Evolutionary conservation across 148 eudicot species (phyloP).

Genomic region (Pouteria glomerata): DNA sequence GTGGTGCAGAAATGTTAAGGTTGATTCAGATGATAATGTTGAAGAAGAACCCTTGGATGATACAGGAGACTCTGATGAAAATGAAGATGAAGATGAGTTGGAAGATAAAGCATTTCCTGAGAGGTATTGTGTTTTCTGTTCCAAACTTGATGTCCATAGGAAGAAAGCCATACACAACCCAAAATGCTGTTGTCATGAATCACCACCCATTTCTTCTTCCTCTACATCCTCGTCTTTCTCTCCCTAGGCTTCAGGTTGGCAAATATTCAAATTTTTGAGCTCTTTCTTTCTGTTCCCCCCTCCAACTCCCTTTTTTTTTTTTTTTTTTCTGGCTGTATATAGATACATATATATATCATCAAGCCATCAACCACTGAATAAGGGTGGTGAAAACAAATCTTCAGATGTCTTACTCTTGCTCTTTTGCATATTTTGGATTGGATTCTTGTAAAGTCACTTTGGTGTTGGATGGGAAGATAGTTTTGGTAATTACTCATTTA

Average conservation of each 20-base stretch:
- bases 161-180: slow-evolving; percentile 40
- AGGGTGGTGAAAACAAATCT: neutral
- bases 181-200: slow-evolving; percentile 42
- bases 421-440: neutral
- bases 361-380: neutral
- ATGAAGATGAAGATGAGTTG: slow-evolving; percentile 8
- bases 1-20: slow-evolving; percentile 10
- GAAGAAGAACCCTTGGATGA: slow-evolving; percentile 22
- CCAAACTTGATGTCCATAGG: slow-evolving; percentile 39
- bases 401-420: neutral
- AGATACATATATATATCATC: neutral
- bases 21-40: slow-evolving; percentile 13
- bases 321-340: neutral
- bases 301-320: too few relatives aligned
- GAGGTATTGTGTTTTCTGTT: slow-evolving; percentile 48
- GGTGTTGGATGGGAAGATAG: neutral
- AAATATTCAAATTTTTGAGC: neutral
- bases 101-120: neutral
- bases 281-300: neutral
- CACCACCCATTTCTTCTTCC: slow-evolving; percentile 20
- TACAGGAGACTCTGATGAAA: slow-evolving; percentile 15
- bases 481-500: neutral
- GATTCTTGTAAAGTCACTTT: too few relatives aligned
- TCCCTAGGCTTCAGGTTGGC: slow-evolving; percentile 4
- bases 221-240: slow-evolving; percentile 22